These are phyloP conservation scores for Hypomontagnella submonticulosa DNA, from an alignment of 495 filamentous ascomycete genomes.

Conservation along the genomic window DNA sequence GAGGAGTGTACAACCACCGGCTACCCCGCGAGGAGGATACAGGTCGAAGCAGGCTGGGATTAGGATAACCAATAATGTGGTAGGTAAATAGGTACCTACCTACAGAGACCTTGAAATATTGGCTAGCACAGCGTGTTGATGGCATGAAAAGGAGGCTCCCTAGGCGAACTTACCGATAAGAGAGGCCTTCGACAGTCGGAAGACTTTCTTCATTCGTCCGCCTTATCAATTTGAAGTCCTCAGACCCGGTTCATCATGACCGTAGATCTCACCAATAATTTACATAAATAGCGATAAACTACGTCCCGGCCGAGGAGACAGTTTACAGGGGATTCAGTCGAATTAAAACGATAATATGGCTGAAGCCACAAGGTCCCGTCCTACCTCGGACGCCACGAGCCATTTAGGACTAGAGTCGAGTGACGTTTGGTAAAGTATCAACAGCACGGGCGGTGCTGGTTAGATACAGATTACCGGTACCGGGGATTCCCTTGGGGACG, in stretches of 20 bases:
- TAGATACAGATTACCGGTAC: slow-evolving; percentile 15
- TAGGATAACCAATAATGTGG: too few species aligned
- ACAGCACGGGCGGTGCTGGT: not conserved
- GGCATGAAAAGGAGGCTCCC: not conserved
- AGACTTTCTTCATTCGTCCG: slow-evolving; percentile 28
- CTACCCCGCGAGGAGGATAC: too few species aligned
- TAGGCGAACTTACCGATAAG: slow-evolving; percentile 7
- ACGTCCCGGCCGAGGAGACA: not conserved
- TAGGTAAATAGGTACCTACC: too few species aligned
- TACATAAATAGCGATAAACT: slow-evolving; percentile 3
- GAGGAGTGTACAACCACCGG: too few species aligned
- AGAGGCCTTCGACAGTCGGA: not conserved
- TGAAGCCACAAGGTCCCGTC: slow-evolving; percentile 7
- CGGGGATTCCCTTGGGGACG: slow-evolving; percentile 1
- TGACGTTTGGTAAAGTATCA: slow-evolving; percentile 10
- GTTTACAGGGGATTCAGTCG: not conserved
- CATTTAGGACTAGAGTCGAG: not conserved
- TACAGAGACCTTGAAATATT: too few species aligned
- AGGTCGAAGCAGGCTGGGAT: too few species aligned
- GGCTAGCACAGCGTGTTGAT: too few species aligned
- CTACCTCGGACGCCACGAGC: not conserved
- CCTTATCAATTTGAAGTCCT: slow-evolving; percentile 16
- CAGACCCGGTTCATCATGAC: slow-evolving; percentile 4
- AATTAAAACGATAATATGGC: slow-evolving; percentile 18
- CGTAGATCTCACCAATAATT: slow-evolving; percentile 18